These are phyloP conservation scores for Pistacia atlantica DNA, from an alignment of 345 rosid species.

Conservation along the genomic window DNA sequence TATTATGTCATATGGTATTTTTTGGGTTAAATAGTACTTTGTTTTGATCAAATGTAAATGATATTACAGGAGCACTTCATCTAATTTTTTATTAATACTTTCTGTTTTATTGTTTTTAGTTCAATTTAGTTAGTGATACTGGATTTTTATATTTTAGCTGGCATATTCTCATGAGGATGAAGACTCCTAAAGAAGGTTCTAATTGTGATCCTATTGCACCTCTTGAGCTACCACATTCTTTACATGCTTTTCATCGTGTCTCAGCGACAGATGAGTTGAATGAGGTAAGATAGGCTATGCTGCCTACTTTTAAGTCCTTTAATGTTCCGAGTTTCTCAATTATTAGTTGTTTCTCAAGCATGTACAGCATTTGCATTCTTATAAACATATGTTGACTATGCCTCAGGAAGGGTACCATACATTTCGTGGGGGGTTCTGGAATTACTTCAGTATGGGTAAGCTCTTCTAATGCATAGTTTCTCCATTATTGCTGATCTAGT, in stretches of 20 bases:
- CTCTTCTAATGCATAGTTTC: not conserved
- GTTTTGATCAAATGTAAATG: not conserved
- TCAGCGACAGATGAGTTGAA: conserved; percentile 69
- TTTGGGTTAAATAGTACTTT: too few relatives aligned
- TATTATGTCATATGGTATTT: too few relatives aligned
- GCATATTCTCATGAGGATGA: conserved; percentile 97
- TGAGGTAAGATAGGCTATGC: conserved; percentile 38
- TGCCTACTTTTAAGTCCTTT: conserved; percentile 2
- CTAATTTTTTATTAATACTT: not conserved
- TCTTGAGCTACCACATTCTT: conserved; percentile 90
- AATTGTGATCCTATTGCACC: conserved; percentile 84
- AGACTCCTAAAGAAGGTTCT: conserved; percentile 59
- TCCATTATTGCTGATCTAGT: not conserved
- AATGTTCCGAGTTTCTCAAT: not conserved
- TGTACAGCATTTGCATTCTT: conserved; percentile 8
- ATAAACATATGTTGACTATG: conserved; percentile 18
- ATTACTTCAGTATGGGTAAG: conserved; percentile 94
- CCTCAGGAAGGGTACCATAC: conserved; percentile 87
- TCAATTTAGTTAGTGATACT: conserved; percentile 8
- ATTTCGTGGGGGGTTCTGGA: conserved; percentile 98
- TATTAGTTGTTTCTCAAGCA: not conserved
- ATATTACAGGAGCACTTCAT: not conserved
- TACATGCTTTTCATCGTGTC: conserved; percentile 85
- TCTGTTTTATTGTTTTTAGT: conserved; percentile 3
- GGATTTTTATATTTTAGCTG: conserved; percentile 47